Evolutionary conservation across 345 rosid genomes (phyloP).

Genomic region (Gossypium anomalum): DNA sequence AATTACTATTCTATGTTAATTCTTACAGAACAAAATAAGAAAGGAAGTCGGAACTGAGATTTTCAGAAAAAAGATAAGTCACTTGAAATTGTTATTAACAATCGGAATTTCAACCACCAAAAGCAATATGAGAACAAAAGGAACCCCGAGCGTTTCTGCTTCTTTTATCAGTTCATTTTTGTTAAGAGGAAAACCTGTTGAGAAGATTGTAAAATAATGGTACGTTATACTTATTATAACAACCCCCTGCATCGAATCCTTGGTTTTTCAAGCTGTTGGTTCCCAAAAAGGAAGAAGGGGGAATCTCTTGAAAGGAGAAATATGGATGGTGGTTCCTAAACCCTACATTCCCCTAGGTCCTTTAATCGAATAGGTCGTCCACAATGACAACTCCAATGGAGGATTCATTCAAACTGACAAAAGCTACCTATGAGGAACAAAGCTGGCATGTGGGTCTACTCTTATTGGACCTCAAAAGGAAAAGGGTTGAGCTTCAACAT

Average conservation of each 20-base stretch:
- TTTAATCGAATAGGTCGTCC: constrained; percentile 4
- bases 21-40: neutral
- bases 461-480: constrained; percentile 21
- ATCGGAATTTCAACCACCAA: neutral
- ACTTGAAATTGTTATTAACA: neutral
- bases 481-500: neutral
- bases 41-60: neutral
- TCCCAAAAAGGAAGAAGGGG: neutral
- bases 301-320: constrained; percentile 31
- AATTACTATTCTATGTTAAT: neutral
- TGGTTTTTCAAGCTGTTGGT: too few species aligned
- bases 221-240: too few species aligned
- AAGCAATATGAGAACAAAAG: neutral
- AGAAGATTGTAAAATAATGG: too few species aligned
- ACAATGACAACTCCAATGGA: constrained; percentile 25
- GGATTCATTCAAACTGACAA: constrained; percentile 35
- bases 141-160: neutral
- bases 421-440: constrained; percentile 23
- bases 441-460: constrained; percentile 41
- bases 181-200: too few species aligned
- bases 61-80: neutral
- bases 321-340: constrained; percentile 33
- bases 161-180: neutral
- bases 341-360: constrained; percentile 15
- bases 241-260: too few species aligned